Conservation (phyloP, 305 asterid species). For the Solanum hybrid region DNA sequence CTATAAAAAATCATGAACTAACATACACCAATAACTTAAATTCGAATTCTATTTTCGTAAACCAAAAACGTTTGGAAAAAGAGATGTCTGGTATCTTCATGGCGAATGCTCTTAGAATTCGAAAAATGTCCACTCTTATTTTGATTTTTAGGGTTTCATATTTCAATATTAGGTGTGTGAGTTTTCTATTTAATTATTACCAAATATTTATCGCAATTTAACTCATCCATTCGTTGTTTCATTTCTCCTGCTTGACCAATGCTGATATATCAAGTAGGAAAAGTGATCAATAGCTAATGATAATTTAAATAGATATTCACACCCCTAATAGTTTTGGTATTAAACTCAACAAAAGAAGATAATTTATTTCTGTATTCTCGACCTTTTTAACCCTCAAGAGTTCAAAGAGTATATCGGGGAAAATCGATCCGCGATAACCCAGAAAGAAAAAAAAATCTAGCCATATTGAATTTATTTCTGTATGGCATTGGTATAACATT, state of each 20-base stretch:
- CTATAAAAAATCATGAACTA: background rate
- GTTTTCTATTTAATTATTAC: too few relatives aligned
- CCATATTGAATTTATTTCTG: background rate
- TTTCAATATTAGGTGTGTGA: too few relatives aligned
- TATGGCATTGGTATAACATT: too few relatives aligned
- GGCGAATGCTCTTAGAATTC: background rate
- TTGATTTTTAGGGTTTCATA: too few relatives aligned
- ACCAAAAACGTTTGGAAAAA: too few relatives aligned
- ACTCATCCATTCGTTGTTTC: too few relatives aligned
- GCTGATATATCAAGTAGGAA: too few relatives aligned
- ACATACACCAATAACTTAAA: background rate
- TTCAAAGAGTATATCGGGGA: background rate
- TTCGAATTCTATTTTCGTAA: background rate
- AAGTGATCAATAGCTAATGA: background rate
- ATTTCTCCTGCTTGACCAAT: too few relatives aligned
- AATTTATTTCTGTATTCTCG: background rate
- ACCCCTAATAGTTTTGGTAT: too few relatives aligned
- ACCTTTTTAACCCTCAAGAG: background rate
- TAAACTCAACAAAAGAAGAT: background rate
- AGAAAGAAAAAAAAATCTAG: background rate
- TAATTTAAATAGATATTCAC: background rate
- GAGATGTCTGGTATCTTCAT: background rate
- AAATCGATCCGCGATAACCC: background rate
- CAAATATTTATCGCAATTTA: too few relatives aligned
- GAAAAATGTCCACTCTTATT: background rate